Base-by-base conservation (phyloP, 768 basidiomycete genomes). In the Mycena haematopus region DNA sequence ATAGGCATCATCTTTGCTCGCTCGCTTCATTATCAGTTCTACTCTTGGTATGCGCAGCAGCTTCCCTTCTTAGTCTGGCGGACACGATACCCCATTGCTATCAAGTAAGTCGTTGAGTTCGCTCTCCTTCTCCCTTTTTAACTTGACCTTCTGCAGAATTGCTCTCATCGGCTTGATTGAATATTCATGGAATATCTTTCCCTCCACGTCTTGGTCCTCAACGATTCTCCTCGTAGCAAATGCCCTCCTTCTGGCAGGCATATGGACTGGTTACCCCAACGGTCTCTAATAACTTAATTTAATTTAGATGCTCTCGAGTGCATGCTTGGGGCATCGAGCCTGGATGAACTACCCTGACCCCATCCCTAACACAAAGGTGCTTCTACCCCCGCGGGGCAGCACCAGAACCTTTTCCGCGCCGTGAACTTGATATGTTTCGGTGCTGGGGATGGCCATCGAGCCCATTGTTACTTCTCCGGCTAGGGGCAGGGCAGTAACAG, bases 11-110 rank as follows among this genome's bases (percentile, higher is more conserved):
- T 92, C 8, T 97, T 93, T 73, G 93, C 97, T 22, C 87, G 97
- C 21, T 98, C 96, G 11, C 78, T 99, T 46, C 97, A 99, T 73
- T 98, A 98, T 73, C 97, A 99, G 68, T 99, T 99, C 76, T 97
- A 97, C 74, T 89, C 92, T 6, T 99, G 97, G 97, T 98, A 98
- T 73, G 93, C 90, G 11, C 90, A 92, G 59, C 93, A 96, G 69
- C 74, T 96, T 35, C 94, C 96, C 1, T 89, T 96, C 71, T 75
- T 99, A 29, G 78, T 86, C 4, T 95, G 88, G 84, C 86, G 86
- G 71, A 89, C 91, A 6, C 80, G 76, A 55, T 91, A 85, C 72
- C 90, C 90, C 17, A 51, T 83, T 15, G 29, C 77, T 27, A 19
- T 90, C 38, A 91, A 86, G 93, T 92, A 70, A 63, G 84, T 76